These are phyloP conservation scores for Haplosporangium sp. DNA, from an alignment of 371 early-diverging fungal species.

Conservation along the genomic window DNA sequence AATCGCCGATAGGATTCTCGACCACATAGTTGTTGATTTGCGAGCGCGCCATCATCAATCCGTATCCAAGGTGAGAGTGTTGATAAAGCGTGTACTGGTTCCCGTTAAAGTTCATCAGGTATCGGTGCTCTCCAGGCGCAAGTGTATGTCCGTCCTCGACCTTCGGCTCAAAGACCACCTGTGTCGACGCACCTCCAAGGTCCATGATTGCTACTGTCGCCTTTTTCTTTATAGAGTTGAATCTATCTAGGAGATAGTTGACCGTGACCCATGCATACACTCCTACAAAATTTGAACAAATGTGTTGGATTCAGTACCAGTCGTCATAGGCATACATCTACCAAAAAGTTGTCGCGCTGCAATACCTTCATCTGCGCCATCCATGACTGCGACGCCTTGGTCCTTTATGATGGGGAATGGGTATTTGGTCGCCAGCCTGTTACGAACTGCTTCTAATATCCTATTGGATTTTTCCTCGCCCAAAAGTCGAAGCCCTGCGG, in stretches of 20 bases:
- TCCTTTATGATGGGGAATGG: slow-evolving; percentile 81
- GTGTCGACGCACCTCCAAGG: slow-evolving; percentile 95
- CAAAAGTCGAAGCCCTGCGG: slow-evolving; percentile 90
- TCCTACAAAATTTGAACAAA: slow-evolving; percentile 56
- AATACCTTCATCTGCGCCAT: slow-evolving; percentile 91
- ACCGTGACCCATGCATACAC: slow-evolving; percentile 98
- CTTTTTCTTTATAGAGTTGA: slow-evolving; percentile 59
- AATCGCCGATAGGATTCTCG: slow-evolving; percentile 42
- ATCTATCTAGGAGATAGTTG: slow-evolving; percentile 84
- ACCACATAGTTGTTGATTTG: slow-evolving; percentile 66
- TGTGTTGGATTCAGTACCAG: too few species aligned
- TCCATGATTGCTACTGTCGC: slow-evolving; percentile 93
- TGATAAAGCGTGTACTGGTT: slow-evolving; percentile 86
- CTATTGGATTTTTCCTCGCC: slow-evolving; percentile 73
- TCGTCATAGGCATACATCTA: not conserved
- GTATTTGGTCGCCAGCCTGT: slow-evolving; percentile 73
- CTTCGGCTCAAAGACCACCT: slow-evolving; percentile 94
- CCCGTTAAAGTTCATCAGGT: slow-evolving; percentile 77
- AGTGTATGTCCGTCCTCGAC: slow-evolving; percentile 63
- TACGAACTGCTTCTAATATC: slow-evolving; percentile 80
- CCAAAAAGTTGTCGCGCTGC: not conserved
- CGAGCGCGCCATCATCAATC: slow-evolving; percentile 89
- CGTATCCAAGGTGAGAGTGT: slow-evolving; percentile 93
- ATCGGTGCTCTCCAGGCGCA: slow-evolving; percentile 76
- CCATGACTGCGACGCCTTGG: slow-evolving; percentile 90